A percentile compares a stretch with the other conserved stretches of the same genome.
Conservation (phyloP, 495 filamentous ascomycete species). For the Penicillium taxi region DNA sequence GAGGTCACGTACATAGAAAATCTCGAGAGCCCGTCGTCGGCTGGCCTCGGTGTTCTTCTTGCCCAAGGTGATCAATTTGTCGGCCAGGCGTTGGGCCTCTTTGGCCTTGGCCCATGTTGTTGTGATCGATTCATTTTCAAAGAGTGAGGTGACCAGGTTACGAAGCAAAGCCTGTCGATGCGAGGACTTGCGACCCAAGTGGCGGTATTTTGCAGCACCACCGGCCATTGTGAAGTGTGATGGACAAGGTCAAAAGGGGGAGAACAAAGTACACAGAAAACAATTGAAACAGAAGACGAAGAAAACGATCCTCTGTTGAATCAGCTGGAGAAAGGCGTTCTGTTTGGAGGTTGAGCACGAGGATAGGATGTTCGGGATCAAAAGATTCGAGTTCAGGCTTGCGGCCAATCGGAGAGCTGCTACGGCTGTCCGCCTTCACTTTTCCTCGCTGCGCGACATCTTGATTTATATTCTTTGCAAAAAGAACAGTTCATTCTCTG, state of each 20-base stretch:
- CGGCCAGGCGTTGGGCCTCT: constrained; percentile 86
- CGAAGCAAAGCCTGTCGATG: constrained; percentile 90
- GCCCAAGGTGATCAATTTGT: constrained; percentile 85
- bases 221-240: constrained; percentile 62
- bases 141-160: constrained; percentile 92
- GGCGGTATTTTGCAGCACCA: constrained; percentile 74
- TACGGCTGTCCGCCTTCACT: constrained; percentile 21
- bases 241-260: background rate
- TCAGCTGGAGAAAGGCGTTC: background rate
- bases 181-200: constrained; percentile 71
- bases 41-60: constrained; percentile 83
- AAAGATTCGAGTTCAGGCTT: constrained; percentile 33
- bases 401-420: constrained; percentile 38
- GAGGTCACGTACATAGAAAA: constrained; percentile 66
- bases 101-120: constrained; percentile 97
- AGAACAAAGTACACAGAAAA: background rate
- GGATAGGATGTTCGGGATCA: constrained; percentile 18
- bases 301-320: background rate
- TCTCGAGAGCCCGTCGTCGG: constrained; percentile 55
- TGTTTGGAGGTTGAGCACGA: background rate
- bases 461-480: background rate
- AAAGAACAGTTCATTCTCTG: background rate
- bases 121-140: constrained; percentile 83
- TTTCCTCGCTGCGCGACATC: background rate
- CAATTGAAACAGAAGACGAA: constrained; percentile 2